phyloP scores from a whole-genome alignment of 768 basidiomycete genomes.

The Chalciporus pseudorubinellus region DNA sequence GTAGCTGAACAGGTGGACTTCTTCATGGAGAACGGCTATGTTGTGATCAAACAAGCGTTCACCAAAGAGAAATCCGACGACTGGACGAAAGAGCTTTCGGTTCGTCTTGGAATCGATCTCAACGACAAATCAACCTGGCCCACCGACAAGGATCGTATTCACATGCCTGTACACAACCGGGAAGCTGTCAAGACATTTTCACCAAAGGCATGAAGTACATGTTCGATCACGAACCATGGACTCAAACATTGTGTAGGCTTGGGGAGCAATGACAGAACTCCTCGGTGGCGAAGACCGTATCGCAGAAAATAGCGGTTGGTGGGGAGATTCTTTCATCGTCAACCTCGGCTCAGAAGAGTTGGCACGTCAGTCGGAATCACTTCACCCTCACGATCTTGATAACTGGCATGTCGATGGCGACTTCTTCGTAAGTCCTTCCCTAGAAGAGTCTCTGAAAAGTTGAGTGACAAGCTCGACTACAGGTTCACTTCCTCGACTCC shows the following conservation, averaged over 20 bases:
- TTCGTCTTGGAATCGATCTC: conserved; percentile 50
- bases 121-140: conserved; percentile 55
- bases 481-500: conserved; percentile 14
- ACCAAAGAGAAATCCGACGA: conserved; percentile 44
- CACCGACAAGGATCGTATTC: conserved; percentile 42
- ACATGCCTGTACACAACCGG: conserved; percentile 52
- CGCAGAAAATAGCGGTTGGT: conserved; percentile 2
- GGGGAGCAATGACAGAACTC: conserved; percentile 3
- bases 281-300: conserved; percentile 7
- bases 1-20: conserved; percentile 43
- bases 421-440: conserved; percentile 2
- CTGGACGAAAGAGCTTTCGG: conserved; percentile 54
- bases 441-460: background rate
- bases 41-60: conserved; percentile 54
- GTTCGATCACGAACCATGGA: background rate
- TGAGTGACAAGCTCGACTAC: background rate
- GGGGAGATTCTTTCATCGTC: conserved; percentile 8
- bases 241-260: background rate
- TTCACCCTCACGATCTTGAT: conserved; percentile 1
- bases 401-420: conserved; percentile 4
- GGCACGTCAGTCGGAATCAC: background rate
- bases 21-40: conserved; percentile 56
- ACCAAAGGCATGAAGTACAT: conserved; percentile 40
- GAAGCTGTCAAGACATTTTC: conserved; percentile 47
- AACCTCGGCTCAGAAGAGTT: conserved; percentile 10